Base-by-base conservation (phyloP, 1,139 yeast genomes). In the Kodamaea ohmeri region DNA sequence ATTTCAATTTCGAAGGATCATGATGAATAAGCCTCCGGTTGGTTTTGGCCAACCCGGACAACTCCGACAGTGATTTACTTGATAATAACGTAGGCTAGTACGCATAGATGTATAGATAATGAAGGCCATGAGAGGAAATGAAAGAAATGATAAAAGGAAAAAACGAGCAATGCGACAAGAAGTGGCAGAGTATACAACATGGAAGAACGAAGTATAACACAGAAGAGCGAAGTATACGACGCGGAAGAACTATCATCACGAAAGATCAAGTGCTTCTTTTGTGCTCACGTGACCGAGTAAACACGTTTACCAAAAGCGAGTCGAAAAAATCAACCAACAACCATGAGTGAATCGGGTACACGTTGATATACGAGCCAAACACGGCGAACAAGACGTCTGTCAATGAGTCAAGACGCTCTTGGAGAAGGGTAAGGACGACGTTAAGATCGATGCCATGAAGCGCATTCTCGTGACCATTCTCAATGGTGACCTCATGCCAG, bases 401-500 rank as follows among this genome's bases (percentile, higher is more conserved):
- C 39, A 76, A 76, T 54, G 96, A 90, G 64, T 83, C 67, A 84
- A 80, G 59, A 76, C 77, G 40, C 72, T 83, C 49, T 74, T 94
- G 53, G 98, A 92, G 65, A 88, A 86, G 63, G 95, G 96, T 39
- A 79, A 78, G 49, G 98, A 92, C 61, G 95, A 84, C 26, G 80
- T 78, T 51, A 90, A 92, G 65, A 78, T 90, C 48, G 87, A 80
- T 40, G 83, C 96, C 44, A 92, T 92, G 98, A 86, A 86, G 58
- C 78, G 79, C 52, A 84, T 92, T 50, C 73, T 92, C 50, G 79
- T 86, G 47, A 76, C 90, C 39, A 89, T 94, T 80, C 76, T 92
- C 50, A 94, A 88, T 57, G 96, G 97, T 22, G 96, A 92, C 55
- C 81, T 95, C 41, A 73, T 92, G 81, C 94, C 96, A n/a, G 95